These are phyloP conservation scores for Colletotrichum sp. DNA, from an alignment of 2,329 filamentous ascomycete species.

Conservation along the genomic window DNA sequence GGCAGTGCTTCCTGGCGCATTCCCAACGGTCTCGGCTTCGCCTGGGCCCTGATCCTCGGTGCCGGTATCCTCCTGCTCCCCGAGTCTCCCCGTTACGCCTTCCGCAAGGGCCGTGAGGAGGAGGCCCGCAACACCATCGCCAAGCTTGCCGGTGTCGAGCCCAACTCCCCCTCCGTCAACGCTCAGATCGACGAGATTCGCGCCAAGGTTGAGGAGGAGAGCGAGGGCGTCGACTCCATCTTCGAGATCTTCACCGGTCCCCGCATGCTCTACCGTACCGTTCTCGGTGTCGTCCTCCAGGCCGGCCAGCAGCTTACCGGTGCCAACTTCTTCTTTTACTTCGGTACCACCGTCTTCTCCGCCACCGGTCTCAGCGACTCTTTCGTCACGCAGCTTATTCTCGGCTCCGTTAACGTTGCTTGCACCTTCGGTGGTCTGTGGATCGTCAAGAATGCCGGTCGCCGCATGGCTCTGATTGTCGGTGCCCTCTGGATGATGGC, in stretches of 20 bases:
- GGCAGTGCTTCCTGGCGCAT: slow-evolving; percentile 66
- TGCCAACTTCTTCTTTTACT: slow-evolving; percentile 73
- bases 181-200: slow-evolving; percentile 57
- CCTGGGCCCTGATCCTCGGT: slow-evolving; percentile 59
- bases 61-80: slow-evolving; percentile 57
- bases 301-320: slow-evolving; percentile 73
- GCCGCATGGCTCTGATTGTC: slow-evolving; percentile 65
- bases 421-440: slow-evolving; percentile 71
- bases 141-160: slow-evolving; percentile 45
- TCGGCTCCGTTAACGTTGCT: slow-evolving; percentile 70
- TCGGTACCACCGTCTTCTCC: slow-evolving; percentile 69
- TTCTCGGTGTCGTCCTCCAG: slow-evolving; percentile 67
- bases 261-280: slow-evolving; percentile 68
- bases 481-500: slow-evolving; percentile 67
- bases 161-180: slow-evolving; percentile 44
- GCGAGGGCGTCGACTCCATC: slow-evolving; percentile 46
- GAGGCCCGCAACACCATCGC: slow-evolving; percentile 56
- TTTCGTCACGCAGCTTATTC: slow-evolving; percentile 72
- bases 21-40: slow-evolving; percentile 60
- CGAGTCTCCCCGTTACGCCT: slow-evolving; percentile 59
- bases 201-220: slow-evolving; percentile 54
- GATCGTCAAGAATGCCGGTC: slow-evolving; percentile 69
- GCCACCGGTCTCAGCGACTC: slow-evolving; percentile 69
- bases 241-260: slow-evolving; percentile 71
- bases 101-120: slow-evolving; percentile 48